Evolutionary conservation across 306 rosid genomes (phyloP).

Genomic region (Cicer cuneatum): DNA sequence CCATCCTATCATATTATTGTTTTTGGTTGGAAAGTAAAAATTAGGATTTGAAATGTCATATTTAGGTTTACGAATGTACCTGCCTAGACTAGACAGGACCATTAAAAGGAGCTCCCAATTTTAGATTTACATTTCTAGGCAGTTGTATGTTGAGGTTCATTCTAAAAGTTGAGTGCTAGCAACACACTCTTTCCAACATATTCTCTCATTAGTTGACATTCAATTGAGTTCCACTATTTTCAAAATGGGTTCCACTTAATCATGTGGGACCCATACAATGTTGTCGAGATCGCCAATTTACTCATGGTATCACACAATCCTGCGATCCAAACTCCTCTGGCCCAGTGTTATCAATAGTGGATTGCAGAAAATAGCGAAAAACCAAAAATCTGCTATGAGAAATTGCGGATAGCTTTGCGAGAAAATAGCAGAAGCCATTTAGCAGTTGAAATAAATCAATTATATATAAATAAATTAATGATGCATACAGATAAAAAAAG

Average conservation of each 20-base stretch:
- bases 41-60: conserved; percentile 26
- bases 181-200: not conserved
- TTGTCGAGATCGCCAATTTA: not conserved
- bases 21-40: conserved; percentile 34
- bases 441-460: too few relatives aligned
- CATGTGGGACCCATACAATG: not conserved
- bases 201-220: conserved; percentile 1
- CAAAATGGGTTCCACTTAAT: not conserved
- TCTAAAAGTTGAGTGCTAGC: conserved; percentile 5
- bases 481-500: too few relatives aligned
- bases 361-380: too few relatives aligned
- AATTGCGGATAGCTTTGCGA: too few relatives aligned
- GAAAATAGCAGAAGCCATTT: too few relatives aligned
- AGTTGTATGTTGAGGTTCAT: conserved; percentile 1
- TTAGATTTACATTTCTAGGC: conserved; percentile 9
- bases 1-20: not conserved
- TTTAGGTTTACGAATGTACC: conserved; percentile 12
- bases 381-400: too few relatives aligned
- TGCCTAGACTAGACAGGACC: not conserved
- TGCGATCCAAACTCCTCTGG: not conserved
- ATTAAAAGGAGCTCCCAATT: conserved; percentile 2
- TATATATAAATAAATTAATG: too few relatives aligned
- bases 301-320: not conserved
- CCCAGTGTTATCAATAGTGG: too few relatives aligned
- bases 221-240: not conserved